phyloP scores from a whole-genome alignment of 192 early-diverging fungal genomes.

The Backusella tuberculispora region DNA sequence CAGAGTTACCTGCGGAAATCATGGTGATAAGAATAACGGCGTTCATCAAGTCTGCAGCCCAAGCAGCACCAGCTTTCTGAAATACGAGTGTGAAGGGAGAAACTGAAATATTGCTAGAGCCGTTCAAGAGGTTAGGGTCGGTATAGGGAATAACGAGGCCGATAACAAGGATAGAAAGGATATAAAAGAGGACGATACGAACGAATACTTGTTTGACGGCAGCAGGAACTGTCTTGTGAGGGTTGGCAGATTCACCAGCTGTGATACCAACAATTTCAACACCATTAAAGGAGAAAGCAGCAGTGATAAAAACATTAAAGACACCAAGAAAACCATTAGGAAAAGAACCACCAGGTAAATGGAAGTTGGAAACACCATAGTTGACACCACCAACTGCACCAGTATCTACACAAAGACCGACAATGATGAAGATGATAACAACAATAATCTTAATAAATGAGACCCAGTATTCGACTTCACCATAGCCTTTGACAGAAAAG shows the following conservation, averaged over 20 bases:
- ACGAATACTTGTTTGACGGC: constrained; percentile 81
- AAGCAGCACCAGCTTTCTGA: constrained; percentile 59
- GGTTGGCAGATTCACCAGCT: constrained; percentile 89
- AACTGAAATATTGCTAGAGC: constrained; percentile 55
- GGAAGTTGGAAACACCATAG: constrained; percentile 70
- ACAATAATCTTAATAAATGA: constrained; percentile 84
- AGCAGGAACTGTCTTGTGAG: constrained; percentile 72
- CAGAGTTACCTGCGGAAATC: constrained; percentile 83
- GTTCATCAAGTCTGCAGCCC: constrained; percentile 74
- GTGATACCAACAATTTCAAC: constrained; percentile 91
- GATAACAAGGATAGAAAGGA: constrained; percentile 84
- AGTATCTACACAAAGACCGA: constrained; percentile 75
- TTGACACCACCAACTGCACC: constrained; percentile 64
- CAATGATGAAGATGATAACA: constrained; percentile 81
- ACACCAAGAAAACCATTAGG: constrained; percentile 64
- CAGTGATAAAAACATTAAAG: constrained; percentile 70
- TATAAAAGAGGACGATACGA: constrained; percentile 84
- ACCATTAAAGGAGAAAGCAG: constrained; percentile 86
- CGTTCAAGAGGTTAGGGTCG: constrained; percentile 59
- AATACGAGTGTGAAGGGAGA: constrained; percentile 76
- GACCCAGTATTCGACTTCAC: constrained; percentile 87
- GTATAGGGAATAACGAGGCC: constrained; percentile 80
- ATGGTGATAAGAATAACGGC: constrained; percentile 70
- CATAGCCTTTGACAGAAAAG: constrained; percentile 73
- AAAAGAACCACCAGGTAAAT: constrained; percentile 59